phyloP scores from a whole-genome alignment of 331 rosid species.

The Malus hybrid region DNA sequence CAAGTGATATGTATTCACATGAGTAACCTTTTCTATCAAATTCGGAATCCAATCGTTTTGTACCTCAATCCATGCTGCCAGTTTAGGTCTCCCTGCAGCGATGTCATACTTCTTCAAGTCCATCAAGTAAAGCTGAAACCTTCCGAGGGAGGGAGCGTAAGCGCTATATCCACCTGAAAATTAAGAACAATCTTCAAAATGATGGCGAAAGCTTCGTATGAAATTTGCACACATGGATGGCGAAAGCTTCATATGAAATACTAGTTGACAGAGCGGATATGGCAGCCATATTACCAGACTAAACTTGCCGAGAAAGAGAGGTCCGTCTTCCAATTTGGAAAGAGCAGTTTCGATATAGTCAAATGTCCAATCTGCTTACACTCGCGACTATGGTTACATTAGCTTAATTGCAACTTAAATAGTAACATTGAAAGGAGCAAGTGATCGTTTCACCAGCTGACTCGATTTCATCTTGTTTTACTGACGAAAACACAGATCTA shows the following conservation, averaged over 20 bases:
- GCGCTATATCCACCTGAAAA: constrained; percentile 75
- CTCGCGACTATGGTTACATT: background rate
- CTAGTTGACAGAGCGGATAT: background rate
- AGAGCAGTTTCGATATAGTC: constrained; percentile 63
- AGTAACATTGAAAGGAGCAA: constrained; percentile 25
- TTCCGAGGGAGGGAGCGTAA: constrained; percentile 68
- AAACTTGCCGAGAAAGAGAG: constrained; percentile 79
- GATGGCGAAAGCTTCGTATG: background rate
- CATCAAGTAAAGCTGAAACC: constrained; percentile 48
- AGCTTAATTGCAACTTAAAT: background rate
- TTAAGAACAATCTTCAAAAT: background rate
- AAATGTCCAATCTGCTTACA: constrained; percentile 44
- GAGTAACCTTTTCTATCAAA: background rate
- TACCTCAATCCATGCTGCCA: constrained; percentile 71
- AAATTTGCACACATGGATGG: background rate
- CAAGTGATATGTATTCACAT: background rate
- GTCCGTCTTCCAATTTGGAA: constrained; percentile 60
- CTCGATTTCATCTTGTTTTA: constrained; percentile 44
- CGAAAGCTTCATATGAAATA: background rate
- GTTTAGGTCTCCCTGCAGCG: constrained; percentile 55
- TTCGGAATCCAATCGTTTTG: background rate
- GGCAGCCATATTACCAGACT: constrained; percentile 42
- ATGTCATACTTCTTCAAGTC: constrained; percentile 63
- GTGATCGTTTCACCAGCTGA: constrained; percentile 46
- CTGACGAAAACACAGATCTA: constrained; percentile 37